phyloP scores from a whole-genome alignment of 1,284 basidiomycete species.

The Papiliotrema flavescens region DNA sequence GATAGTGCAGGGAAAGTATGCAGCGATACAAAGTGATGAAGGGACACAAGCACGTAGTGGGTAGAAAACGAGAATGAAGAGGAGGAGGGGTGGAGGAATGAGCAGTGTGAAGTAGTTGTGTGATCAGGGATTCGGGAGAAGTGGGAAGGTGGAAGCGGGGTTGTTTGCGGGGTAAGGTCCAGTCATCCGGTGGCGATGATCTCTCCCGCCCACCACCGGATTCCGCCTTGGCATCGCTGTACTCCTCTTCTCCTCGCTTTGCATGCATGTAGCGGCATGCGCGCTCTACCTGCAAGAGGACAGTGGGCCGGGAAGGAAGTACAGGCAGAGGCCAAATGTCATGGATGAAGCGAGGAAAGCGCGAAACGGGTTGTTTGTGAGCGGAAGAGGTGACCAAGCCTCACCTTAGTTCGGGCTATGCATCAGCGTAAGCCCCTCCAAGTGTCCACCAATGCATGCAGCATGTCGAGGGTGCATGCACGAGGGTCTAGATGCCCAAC shows the following conservation, averaged over 20 bases:
- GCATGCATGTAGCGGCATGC: too few species aligned
- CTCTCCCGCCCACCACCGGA: too few species aligned
- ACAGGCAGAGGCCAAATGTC: too few species aligned
- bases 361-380: neutral
- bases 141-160: slow-evolving; percentile 3
- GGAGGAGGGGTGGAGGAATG: neutral
- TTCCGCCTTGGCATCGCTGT: too few species aligned
- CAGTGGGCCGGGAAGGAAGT: too few species aligned
- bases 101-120: slow-evolving; percentile 1
- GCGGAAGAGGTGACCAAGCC: neutral
- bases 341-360: neutral
- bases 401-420: slow-evolving; percentile 38
- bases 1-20: neutral
- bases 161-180: neutral
- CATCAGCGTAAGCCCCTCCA: slow-evolving; percentile 12
- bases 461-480: too few species aligned
- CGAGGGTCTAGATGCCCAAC: too few species aligned
- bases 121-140: neutral
- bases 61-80: neutral
- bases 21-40: neutral
- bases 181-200: too few species aligned
- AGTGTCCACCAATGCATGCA: too few species aligned
- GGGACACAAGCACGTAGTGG: neutral
- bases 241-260: too few species aligned
- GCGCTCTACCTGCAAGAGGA: too few species aligned